A percentile compares a stretch with the other conserved stretches of the same genome.
phyloP scores from a whole-genome alignment of 768 basidiomycete species.

The Stropharia rugosoannulata region DNA sequence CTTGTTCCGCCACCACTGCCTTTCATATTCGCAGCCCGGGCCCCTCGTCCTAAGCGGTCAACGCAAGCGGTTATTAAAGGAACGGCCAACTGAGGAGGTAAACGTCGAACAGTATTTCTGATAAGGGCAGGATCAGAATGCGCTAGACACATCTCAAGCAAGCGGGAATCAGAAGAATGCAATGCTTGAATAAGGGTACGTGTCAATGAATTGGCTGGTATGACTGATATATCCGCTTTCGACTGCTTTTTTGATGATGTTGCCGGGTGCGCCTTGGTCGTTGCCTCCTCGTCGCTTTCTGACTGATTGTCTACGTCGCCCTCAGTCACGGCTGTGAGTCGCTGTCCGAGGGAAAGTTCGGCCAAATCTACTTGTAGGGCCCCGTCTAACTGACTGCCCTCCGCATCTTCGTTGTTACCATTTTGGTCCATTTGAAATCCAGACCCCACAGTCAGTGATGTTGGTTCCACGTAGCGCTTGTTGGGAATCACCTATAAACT shows the following conservation, averaged over 20 bases:
- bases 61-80: constrained; percentile 86
- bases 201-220: constrained; percentile 85
- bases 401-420: constrained; percentile 46
- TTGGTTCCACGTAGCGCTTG: constrained; percentile 68
- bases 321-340: constrained; percentile 73
- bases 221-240: constrained; percentile 35
- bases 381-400: constrained; percentile 57
- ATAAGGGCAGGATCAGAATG: constrained; percentile 84
- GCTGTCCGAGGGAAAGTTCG: constrained; percentile 89
- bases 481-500: constrained; percentile 43
- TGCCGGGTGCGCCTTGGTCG: constrained; percentile 13
- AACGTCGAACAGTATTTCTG: constrained; percentile 78
- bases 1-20: constrained; percentile 80
- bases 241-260: constrained; percentile 33
- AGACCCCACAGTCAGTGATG: constrained; percentile 61
- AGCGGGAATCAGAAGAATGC: constrained; percentile 87
- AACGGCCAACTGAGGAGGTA: constrained; percentile 86
- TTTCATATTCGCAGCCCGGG: constrained; percentile 68
- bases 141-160: constrained; percentile 83
- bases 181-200: constrained; percentile 94
- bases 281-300: constrained; percentile 44
- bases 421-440: constrained; percentile 67
- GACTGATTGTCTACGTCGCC: constrained; percentile 40
- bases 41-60: constrained; percentile 81
- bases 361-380: constrained; percentile 81